Evolutionary conservation across 1,284 basidiomycete genomes (phyloP).

Genomic region (Trametes sp.): DNA sequence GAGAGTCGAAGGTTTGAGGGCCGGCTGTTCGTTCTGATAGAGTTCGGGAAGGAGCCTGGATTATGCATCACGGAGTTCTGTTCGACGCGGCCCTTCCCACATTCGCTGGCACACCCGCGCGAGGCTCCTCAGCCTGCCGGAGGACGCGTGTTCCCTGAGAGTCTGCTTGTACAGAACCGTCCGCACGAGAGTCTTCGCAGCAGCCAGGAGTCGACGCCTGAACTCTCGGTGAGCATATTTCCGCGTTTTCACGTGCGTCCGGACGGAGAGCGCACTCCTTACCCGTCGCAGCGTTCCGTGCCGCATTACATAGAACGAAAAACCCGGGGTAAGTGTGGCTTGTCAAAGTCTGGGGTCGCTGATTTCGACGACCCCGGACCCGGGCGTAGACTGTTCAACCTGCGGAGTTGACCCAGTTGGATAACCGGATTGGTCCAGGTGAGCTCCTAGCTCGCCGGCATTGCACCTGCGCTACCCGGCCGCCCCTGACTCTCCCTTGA

Average conservation of each 20-base stretch:
- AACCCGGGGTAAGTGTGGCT: background rate
- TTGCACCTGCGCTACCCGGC: background rate
- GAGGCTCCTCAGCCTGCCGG: background rate
- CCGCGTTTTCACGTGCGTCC: constrained; percentile 10
- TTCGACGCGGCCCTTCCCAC: constrained; percentile 12
- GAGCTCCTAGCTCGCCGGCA: background rate
- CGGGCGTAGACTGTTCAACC: background rate
- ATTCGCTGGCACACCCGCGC: background rate
- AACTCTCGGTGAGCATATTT: background rate
- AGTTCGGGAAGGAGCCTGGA: constrained; percentile 6
- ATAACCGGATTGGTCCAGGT: background rate
- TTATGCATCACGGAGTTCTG: constrained; percentile 17
- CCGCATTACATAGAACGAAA: background rate
- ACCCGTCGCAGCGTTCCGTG: background rate
- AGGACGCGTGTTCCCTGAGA: background rate
- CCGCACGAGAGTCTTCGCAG: background rate
- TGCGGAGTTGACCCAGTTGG: background rate
- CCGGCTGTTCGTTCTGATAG: background rate
- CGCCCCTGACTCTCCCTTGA: background rate
- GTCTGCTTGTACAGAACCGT: background rate
- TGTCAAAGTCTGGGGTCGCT: background rate
- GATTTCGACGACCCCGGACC: background rate
- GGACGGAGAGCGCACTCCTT: background rate
- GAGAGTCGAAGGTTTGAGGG: background rate
- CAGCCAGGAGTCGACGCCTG: background rate